These are phyloP conservation scores for Coniophora puteana DNA, from an alignment of 1,284 basidiomycete genomes.

Conservation along the genomic window DNA sequence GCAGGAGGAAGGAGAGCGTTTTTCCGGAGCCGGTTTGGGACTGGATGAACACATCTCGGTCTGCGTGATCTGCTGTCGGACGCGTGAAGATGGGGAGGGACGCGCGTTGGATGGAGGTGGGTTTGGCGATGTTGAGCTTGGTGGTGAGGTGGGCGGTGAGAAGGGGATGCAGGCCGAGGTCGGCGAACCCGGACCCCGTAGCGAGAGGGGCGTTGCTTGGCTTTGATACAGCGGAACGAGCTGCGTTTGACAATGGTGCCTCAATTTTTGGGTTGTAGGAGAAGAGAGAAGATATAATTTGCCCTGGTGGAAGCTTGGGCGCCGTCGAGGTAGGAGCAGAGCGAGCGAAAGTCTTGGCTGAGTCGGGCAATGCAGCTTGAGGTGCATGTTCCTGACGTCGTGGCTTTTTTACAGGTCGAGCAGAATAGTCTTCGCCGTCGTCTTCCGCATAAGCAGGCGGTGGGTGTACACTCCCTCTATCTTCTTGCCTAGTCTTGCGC, in stretches of 20 bases:
- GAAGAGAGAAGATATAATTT: slow-evolving; percentile 91
- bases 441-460: slow-evolving; percentile 6
- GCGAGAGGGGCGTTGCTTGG: slow-evolving; percentile 85
- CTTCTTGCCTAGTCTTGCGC: slow-evolving; percentile 48
- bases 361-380: slow-evolving; percentile 12
- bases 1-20: slow-evolving; percentile 92
- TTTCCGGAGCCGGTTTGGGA: slow-evolving; percentile 99
- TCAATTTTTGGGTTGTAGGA: slow-evolving; percentile 75
- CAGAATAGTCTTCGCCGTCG: slow-evolving; percentile 15
- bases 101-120: slow-evolving; percentile 89
- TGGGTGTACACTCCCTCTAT: slow-evolving; percentile 20
- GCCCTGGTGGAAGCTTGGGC: slow-evolving; percentile 42
- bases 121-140: slow-evolving; percentile 84
- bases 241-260: slow-evolving; percentile 28
- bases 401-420: slow-evolving; percentile 46
- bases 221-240: slow-evolving; percentile 29
- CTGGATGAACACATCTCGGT: slow-evolving; percentile 90
- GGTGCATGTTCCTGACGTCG: slow-evolving; percentile 34
- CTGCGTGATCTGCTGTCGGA: slow-evolving; percentile 34
- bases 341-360: slow-evolving; percentile 14
- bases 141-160: slow-evolving; percentile 75
- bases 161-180: slow-evolving; percentile 80
- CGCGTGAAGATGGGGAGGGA: slow-evolving; percentile 74
- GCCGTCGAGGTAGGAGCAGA: too few species aligned
- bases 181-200: slow-evolving; percentile 71